These are phyloP conservation scores for Flaveria sonorensis DNA, from an alignment of 129 eudicot genomes.

Conservation along the genomic window DNA sequence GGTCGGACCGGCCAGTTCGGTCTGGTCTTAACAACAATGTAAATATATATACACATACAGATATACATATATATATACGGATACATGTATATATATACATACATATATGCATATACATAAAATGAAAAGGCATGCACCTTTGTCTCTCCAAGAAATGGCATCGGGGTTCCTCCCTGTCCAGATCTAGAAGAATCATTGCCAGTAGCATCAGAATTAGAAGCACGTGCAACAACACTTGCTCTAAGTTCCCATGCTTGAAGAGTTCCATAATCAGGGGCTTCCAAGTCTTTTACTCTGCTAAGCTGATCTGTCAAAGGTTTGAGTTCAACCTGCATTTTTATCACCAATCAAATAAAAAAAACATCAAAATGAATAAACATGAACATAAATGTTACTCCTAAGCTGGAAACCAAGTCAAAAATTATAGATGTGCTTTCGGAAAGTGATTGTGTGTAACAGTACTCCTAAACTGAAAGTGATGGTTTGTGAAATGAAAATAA, in stretches of 20 bases:
- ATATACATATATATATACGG: no score
- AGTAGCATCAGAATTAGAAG: slow-evolving; percentile 50
- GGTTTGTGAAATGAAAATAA: not conserved
- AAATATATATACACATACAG: no score
- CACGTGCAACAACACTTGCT: slow-evolving; percentile 73
- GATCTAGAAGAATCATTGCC: slow-evolving; percentile 61
- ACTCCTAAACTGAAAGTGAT: not conserved
- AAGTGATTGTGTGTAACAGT: not conserved
- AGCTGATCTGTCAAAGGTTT: slow-evolving; percentile 84
- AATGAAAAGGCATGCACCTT: slow-evolving; percentile 49
- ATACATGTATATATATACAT: not conserved
- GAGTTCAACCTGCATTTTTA: slow-evolving; percentile 66
- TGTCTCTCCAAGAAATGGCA: slow-evolving; percentile 91
- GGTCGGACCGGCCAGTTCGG: no score
- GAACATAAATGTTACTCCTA: slow-evolving; percentile 1
- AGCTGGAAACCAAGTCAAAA: not conserved
- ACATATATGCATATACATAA: not conserved
- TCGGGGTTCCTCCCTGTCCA: slow-evolving; percentile 69
- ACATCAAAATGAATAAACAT: not conserved
- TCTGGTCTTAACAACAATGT: no score
- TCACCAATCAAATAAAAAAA: not conserved
- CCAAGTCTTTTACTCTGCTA: slow-evolving; percentile 79
- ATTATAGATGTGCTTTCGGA: not conserved
- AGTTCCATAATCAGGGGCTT: slow-evolving; percentile 85
- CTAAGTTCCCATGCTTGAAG: slow-evolving; percentile 93